Percentiles rank a stretch among this genome's conserved stretches.
phyloP scores from a whole-genome alignment of 331 rosid genomes.

The Telfairia occidentalis region DNA sequence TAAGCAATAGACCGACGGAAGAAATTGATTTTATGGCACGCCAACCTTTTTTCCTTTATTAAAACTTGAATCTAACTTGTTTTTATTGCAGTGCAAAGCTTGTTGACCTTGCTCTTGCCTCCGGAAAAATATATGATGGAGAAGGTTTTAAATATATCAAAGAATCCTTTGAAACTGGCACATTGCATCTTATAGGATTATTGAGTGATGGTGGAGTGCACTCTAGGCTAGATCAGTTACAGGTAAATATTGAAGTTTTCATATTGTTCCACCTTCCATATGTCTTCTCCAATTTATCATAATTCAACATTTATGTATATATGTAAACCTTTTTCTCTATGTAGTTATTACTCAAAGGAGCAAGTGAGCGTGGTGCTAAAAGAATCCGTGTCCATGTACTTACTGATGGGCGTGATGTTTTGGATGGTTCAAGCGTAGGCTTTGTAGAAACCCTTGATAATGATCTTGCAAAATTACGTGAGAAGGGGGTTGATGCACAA shows the following conservation, averaged over 20 bases:
- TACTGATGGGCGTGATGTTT: slow-evolving; percentile 97
- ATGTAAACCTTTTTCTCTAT: slow-evolving; percentile 1
- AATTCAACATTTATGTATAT: not conserved
- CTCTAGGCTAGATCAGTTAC: slow-evolving; percentile 84
- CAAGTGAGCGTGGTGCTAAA: slow-evolving; percentile 59
- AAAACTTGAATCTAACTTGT: not conserved
- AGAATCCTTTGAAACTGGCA: slow-evolving; percentile 52
- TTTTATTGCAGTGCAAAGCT: slow-evolving; percentile 72
- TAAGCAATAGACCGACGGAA: not conserved
- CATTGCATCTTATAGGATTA: slow-evolving; percentile 90
- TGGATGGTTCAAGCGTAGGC: slow-evolving; percentile 85
- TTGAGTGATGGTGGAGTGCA: slow-evolving; percentile 97
- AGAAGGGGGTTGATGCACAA: slow-evolving; percentile 75
- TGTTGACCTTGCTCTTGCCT: slow-evolving; percentile 78
- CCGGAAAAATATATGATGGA: slow-evolving; percentile 73
- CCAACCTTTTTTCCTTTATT: not conserved
- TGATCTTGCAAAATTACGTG: slow-evolving; percentile 62
- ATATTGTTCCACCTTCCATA: not conserved
- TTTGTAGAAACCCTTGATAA: slow-evolving; percentile 76
- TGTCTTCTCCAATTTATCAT: not conserved
- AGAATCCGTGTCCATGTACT: slow-evolving; percentile 83
- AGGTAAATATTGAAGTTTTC: slow-evolving; percentile 25
- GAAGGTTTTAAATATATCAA: slow-evolving; percentile 78
- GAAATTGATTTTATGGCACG: not conserved
- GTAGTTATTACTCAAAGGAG: slow-evolving; percentile 88